Evolutionary conservation across 495 filamentous ascomycete species (phyloP).

Genomic region (Aspergillus leporis): DNA sequence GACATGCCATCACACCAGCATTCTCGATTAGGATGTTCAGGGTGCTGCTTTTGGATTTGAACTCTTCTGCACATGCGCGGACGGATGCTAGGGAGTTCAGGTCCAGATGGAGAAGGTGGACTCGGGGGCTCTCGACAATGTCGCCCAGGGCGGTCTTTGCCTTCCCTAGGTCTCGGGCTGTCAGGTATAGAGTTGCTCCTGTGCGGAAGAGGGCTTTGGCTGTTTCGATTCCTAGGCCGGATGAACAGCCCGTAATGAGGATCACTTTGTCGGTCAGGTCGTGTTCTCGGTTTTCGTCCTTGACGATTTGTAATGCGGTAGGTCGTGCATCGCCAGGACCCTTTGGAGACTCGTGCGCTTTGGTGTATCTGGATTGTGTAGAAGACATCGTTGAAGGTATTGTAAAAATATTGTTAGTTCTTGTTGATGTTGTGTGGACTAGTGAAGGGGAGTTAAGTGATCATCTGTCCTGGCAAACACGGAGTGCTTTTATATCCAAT

Average conservation of each 20-base stretch:
- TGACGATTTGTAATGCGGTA: conserved; percentile 51
- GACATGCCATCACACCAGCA: conserved; percentile 21
- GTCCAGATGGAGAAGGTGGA: conserved; percentile 34
- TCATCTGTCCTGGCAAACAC: no score
- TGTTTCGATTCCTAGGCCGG: conserved; percentile 55
- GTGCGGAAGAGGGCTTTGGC: conserved; percentile 46
- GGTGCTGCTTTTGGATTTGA: conserved; percentile 39
- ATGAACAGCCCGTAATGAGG: conserved; percentile 50
- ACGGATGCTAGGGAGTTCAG: conserved; percentile 44
- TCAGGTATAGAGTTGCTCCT: conserved; percentile 48
- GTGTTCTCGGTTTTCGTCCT: conserved; percentile 42
- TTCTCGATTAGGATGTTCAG: conserved; percentile 52
- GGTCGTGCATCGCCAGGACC: conserved; percentile 56
- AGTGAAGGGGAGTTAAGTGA: not conserved
- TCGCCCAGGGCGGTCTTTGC: conserved; percentile 27
- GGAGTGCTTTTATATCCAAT: no score
- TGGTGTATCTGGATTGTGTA: not conserved
- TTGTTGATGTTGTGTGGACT: not conserved
- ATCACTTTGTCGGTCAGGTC: conserved; percentile 45
- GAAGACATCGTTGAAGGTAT: not conserved
- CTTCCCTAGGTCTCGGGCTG: conserved; percentile 39
- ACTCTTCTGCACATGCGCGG: conserved; percentile 35
- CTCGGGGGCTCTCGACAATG: conserved; percentile 22
- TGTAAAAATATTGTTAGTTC: not conserved
- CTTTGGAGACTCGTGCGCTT: conserved; percentile 31